These are phyloP conservation scores for Zasmidium angulare DNA, from an alignment of 2,329 filamentous ascomycete species.

Conservation along the genomic window DNA sequence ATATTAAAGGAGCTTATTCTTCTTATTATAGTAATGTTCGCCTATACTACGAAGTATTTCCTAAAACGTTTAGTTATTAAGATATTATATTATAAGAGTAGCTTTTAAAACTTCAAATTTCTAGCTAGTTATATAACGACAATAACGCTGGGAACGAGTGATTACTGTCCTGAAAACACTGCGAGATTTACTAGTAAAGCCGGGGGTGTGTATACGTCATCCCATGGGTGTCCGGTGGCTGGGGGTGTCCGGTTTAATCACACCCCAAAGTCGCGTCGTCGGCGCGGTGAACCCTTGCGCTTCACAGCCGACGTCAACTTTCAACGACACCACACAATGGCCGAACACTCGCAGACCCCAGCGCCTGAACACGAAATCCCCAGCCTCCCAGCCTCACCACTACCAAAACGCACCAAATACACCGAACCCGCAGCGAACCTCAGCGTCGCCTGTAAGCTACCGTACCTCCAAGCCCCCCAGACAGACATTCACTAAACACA, in stretches of 20 bases:
- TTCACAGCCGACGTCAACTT: background rate
- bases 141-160: background rate
- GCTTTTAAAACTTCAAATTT: too few relatives aligned
- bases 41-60: too few relatives aligned
- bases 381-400: constrained; percentile 68
- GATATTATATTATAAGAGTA: too few relatives aligned
- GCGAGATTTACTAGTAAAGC: background rate
- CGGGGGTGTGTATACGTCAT: background rate
- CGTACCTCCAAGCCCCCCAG: background rate
- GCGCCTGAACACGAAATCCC: constrained; percentile 46
- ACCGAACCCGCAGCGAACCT: constrained; percentile 42
- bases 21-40: too few relatives aligned
- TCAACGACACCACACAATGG: constrained; percentile 23
- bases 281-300: background rate
- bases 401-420: constrained; percentile 77
- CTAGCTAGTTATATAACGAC: background rate
- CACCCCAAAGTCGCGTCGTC: background rate
- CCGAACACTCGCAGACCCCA: constrained; percentile 28
- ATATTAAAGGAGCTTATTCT: too few relatives aligned
- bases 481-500: constrained; percentile 3
- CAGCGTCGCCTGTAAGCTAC: constrained; percentile 35
- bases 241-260: background rate
- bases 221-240: background rate
- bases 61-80: too few relatives aligned
- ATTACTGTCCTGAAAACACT: background rate